Base-by-base conservation (phyloP, 495 filamentous ascomycete genomes). In the Gamarada debralockiae region DNA sequence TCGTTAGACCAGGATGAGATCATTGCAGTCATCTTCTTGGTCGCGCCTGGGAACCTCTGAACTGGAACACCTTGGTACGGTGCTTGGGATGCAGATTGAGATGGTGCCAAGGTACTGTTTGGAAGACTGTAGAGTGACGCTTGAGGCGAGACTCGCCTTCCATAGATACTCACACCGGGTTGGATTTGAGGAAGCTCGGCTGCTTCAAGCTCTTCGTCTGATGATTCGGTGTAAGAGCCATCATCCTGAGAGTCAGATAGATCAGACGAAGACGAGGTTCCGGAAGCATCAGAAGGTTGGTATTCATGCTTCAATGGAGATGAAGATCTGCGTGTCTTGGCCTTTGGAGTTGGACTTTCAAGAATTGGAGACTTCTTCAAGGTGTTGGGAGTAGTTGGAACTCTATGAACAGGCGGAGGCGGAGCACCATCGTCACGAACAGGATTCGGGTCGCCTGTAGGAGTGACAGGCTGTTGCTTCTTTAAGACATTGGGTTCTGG, bases 251-350 rank as follows among this genome's bases (percentile, higher is more conserved):
- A 74, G 8, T 75, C 71, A 2, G 72, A 75, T 23, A 67, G 59
- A 34, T 70, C 68, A 22, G 60, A 61, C 23, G 56, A n/a, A n/a
- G n/a, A 59, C 5, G 71, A 72, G 23, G 55, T 65, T 13, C 64
- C 59, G 0, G 87, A 87, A 46, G 81, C 81, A 36, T 89, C 92
- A 1, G 93, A 97, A 2, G 95, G 95, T 57, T 90, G 87, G 61
- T 96, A 99, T 71, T 99, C 91, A 61, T 97, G 93, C 69, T 99
- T 99, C 52, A 99, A 75, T 8, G 95, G 95, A 8, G 95, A 97
- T 3, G 95, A 97, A 22, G 84, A 86, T 5, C 89, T 80, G 24
- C 92, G 77, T 60, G 79, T 85, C 10, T 77, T 65, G 22, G 70
- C 73, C 21, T 64, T 41, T 4, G 60, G 57, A 54, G 63, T 62